Evolutionary conservation across 2,329 filamentous ascomycete species (phyloP), one percentile per base, ranked within the genome.

Genomic region (Pezicula radicicola): DNA sequence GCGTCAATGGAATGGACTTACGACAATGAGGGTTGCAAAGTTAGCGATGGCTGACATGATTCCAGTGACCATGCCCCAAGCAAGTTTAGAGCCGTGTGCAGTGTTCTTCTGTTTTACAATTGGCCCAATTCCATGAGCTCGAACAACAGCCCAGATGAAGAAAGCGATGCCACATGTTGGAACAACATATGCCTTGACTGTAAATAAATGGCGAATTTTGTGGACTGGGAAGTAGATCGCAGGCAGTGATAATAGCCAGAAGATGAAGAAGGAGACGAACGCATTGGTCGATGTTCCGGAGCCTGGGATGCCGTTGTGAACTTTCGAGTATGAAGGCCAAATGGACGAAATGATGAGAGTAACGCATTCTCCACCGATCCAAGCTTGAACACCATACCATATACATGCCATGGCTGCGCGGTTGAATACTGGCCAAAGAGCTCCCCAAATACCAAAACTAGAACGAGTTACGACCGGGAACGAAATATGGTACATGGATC

Each of bases 21-120:
- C 57, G 54, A 87, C 79, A 60, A 96, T 94, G 33, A 96, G 78
- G 0, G 91, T 91, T 1, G 91, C 89, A 65, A 96, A 96, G 72
- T 96, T 96, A 62, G 89, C 88, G 58, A 97, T 91, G 4, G 89
- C 86, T 21, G 81, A 86, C 91, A 96, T 96, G 70, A 96, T 85
- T 36, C 90, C 90, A 55, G 85, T 87, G 54, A 97, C 80, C 52
- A 96, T 84, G 21, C 84, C 81, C 92, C 92, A 97, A 1, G 77
- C 90, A 3, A 96, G 76, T 0, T 78, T 77, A 54, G 81, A 86
- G 27, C 91, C 91, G 4, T 81, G 71, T 4, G 83, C 70, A 4
- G 73, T 81, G 43, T 81, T 79, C 0, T 79, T 74, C 65, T 93
- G 87, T 51, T 84, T 77, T 21, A 96, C 79, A 59, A 97, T 90